Percentiles rank a stretch among this genome's conserved stretches.
phyloP scores from a whole-genome alignment of 306 rosid genomes.

The Quercus robur region DNA sequence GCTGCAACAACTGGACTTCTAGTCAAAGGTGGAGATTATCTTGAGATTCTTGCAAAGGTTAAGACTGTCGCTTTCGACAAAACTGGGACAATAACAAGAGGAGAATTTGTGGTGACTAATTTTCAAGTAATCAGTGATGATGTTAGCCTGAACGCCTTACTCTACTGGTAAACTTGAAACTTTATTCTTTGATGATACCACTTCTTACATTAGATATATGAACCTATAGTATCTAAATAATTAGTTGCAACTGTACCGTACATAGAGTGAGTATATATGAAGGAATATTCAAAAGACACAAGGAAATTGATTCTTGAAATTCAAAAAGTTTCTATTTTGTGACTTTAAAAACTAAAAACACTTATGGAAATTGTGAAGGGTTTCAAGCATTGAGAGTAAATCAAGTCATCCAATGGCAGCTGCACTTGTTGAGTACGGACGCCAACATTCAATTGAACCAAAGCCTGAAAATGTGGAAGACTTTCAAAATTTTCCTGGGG shows the following conservation, averaged over 20 bases:
- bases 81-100: constrained; percentile 91
- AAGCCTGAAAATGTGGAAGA: constrained; percentile 73
- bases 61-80: constrained; percentile 83
- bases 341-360: neutral
- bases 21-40: constrained; percentile 84
- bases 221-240: no score
- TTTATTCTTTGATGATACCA: neutral
- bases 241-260: no score
- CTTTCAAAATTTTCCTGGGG: constrained; percentile 82
- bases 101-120: constrained; percentile 70
- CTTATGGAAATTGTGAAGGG: constrained; percentile 45
- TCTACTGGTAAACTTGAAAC: constrained; percentile 56
- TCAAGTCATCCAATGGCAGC: constrained; percentile 95
- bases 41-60: constrained; percentile 70
- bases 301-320: neutral
- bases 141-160: constrained; percentile 51
- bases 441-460: constrained; percentile 60
- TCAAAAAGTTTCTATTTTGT: neutral
- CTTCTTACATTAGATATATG: no score
- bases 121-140: constrained; percentile 58
- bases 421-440: constrained; percentile 74
- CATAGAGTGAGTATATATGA: neutral
- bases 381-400: constrained; percentile 87
- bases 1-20: constrained; percentile 88
- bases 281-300: neutral